These are phyloP conservation scores for Thuja plicata DNA, from an alignment of 83 land plant species.

Conservation along the genomic window DNA sequence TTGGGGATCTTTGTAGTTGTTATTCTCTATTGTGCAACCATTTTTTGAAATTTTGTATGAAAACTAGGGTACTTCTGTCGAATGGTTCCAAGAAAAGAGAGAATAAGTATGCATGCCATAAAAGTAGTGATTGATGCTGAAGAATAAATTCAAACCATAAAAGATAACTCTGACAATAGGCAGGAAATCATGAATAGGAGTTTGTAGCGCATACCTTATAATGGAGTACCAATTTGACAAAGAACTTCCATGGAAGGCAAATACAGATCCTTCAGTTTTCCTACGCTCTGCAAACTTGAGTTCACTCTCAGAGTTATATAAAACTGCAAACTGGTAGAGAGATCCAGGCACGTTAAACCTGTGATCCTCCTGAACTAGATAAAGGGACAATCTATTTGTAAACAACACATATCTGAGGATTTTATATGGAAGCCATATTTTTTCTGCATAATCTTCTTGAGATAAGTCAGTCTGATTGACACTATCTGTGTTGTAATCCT, in stretches of 20 bases:
- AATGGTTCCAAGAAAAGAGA: too few species aligned
- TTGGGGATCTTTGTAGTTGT: too few species aligned
- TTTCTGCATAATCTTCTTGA: not conserved
- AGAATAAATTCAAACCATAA: too few species aligned
- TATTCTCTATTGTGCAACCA: too few species aligned
- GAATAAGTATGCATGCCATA: too few species aligned
- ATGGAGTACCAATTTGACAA: conserved; percentile 6
- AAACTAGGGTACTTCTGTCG: too few species aligned
- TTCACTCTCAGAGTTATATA: not conserved
- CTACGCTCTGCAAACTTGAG: not conserved
- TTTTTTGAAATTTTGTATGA: too few species aligned
- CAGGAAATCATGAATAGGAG: not conserved
- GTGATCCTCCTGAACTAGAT: not conserved
- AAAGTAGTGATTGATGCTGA: too few species aligned
- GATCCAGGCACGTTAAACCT: not conserved
- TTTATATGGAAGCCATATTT: conserved; percentile 4
- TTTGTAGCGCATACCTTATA: not conserved
- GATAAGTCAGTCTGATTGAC: not conserved
- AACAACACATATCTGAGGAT: conserved; percentile 11
- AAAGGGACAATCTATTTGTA: conserved; percentile 1
- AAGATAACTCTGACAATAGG: too few species aligned
- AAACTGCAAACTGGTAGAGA: not conserved
- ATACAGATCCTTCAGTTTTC: not conserved
- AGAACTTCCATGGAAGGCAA: conserved; percentile 13
- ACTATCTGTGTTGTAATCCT: not conserved